Base-by-base conservation (phyloP, 495 filamentous ascomycete genomes). In the Xylaria castorea region DNA sequence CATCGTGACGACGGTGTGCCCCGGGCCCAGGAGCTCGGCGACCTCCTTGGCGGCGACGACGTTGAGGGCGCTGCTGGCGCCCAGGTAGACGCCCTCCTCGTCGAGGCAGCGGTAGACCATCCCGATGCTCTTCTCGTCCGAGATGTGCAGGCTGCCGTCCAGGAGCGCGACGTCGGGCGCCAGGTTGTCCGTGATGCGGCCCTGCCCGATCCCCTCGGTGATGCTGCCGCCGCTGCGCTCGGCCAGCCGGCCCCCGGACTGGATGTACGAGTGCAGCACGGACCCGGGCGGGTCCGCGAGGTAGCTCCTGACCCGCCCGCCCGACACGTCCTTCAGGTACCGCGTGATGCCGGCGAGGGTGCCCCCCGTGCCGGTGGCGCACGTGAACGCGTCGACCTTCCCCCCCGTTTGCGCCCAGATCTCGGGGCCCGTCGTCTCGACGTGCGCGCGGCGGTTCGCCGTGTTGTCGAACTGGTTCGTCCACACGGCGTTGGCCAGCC, bases 381-480 rank as follows among this genome's bases (percentile, higher is more conserved):
- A 98, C 18, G 94, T 97, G 78, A 99, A 99, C 1, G 94, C 96
- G 82, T 98, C 94, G 53, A 99, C 79, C 69, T 91, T 91, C 27
- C 97, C 95, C 1, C 80, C 83, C 0, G 95, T 97, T 86, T 99
- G 96, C n/a, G 89, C 80, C 96, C 96, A 99, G 79, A 99, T 94
- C 81, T 99, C 96, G 1, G 96, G 96, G 0, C 96, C 96, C 1
- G 96, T 99, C 0, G 95, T 98, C 84, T 97, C 96, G 76, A 99
- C 91, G 78, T 99, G 96, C 34, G 95, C 95, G 79, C 92, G 90
- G 38, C 97, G 89, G 81, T 99, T 99, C 66, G 97, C 96, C 42
- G 85, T 89, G 84, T 99, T 99, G 79, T 99, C 96, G 84, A 99
- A 99, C 81, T 99, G 96, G 83, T 99, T 96, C 36, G 96, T 99